A percentile compares a stretch with the other conserved stretches of the same genome.
phyloP scores from a whole-genome alignment of 2,329 filamentous ascomycete species.

The Aureobasidium zeae region DNA sequence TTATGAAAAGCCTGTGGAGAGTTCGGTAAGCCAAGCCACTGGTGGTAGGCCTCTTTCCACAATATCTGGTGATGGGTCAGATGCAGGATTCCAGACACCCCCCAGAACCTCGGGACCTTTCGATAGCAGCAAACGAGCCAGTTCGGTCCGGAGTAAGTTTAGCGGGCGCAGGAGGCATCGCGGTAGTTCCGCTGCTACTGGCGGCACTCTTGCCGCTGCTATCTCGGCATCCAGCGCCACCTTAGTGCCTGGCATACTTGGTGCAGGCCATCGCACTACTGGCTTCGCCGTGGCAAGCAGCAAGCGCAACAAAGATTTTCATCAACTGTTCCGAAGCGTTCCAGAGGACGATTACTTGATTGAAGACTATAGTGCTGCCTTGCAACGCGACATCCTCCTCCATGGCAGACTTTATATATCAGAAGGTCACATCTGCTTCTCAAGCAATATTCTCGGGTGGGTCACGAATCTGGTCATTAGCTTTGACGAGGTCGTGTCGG shows the following conservation, averaged over 20 bases:
- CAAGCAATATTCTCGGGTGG: slow-evolving; percentile 98
- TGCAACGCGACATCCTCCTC: slow-evolving; percentile 90
- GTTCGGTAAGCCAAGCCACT: slow-evolving; percentile 26
- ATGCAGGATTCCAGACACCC: slow-evolving; percentile 53
- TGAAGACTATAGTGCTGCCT: slow-evolving; percentile 93
- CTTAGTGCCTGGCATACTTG: slow-evolving; percentile 50
- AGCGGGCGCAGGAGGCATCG: slow-evolving; percentile 55
- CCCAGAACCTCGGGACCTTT: slow-evolving; percentile 60
- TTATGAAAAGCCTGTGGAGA: slow-evolving; percentile 39
- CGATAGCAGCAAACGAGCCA: slow-evolving; percentile 43
- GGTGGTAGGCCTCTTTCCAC: slow-evolving; percentile 33
- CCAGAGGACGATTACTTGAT: slow-evolving; percentile 97
- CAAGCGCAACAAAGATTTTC: slow-evolving; percentile 92
- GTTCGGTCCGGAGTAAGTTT: slow-evolving; percentile 46
- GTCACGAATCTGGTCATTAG: slow-evolving; percentile 95
- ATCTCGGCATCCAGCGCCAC: slow-evolving; percentile 62
- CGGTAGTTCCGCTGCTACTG: slow-evolving; percentile 61
- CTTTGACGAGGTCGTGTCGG: slow-evolving; percentile 93
- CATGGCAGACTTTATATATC: slow-evolving; percentile 93
- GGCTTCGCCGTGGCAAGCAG: slow-evolving; percentile 95
- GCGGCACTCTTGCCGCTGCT: slow-evolving; percentile 58
- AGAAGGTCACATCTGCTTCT: slow-evolving; percentile 95
- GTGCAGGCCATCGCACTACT: slow-evolving; percentile 65
- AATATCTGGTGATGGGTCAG: slow-evolving; percentile 28
- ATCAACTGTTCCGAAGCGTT: slow-evolving; percentile 87